Conservation (phyloP, 2,329 filamentous ascomycete species). For the Harringtonia lauricola region DNA sequence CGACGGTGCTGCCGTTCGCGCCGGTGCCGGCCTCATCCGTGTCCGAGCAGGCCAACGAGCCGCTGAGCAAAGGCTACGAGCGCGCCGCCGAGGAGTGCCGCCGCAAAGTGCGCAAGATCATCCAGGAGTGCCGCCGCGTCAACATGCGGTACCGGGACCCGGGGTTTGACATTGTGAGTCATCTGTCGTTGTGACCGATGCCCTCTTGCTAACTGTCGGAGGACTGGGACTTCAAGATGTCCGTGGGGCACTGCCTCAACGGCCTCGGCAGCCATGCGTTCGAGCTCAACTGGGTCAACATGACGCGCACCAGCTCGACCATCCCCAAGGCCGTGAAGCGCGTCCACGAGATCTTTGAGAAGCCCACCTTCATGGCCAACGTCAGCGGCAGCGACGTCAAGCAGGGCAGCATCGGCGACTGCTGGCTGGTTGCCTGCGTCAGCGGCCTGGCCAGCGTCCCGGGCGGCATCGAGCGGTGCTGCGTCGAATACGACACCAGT, state of each 20-base stretch:
- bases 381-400: constrained; percentile 64
- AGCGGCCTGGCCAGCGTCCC: constrained; percentile 66
- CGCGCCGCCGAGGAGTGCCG: constrained; percentile 53
- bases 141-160: constrained; percentile 72
- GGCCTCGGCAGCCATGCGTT: constrained; percentile 40
- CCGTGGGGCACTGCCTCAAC: constrained; percentile 44
- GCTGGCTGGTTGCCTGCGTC: constrained; percentile 72
- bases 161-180: constrained; percentile 41
- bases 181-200: too few species aligned
- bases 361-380: constrained; percentile 55
- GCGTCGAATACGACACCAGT: constrained; percentile 61
- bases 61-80: constrained; percentile 49
- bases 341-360: constrained; percentile 63
- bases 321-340: constrained; percentile 68
- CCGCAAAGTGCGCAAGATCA: constrained; percentile 49
- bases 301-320: constrained; percentile 30
- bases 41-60: constrained; percentile 45
- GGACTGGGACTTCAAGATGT: constrained; percentile 60
- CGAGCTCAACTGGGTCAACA: constrained; percentile 26
- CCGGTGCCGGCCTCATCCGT: constrained; percentile 40
- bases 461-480: constrained; percentile 59
- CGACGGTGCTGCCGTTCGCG: constrained; percentile 54
- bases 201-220: constrained; percentile 15
- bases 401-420: constrained; percentile 69
- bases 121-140: constrained; percentile 55